Evolutionary conservation across 2,329 filamentous ascomycete species (phyloP).

Genomic region (Fragosphaeria purpurea): DNA sequence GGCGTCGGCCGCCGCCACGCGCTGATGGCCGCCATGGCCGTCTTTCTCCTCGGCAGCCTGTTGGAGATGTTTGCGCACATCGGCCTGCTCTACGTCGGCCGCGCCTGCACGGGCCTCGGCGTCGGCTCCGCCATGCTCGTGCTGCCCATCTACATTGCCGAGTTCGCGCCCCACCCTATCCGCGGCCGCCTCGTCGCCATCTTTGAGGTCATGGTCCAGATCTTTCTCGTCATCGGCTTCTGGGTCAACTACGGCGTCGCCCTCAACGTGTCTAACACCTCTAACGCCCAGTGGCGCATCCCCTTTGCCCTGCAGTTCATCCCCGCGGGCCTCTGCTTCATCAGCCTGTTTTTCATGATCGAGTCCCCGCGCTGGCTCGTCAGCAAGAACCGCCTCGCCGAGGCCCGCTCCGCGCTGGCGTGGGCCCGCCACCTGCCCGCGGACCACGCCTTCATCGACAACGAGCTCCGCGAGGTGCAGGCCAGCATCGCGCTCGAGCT

Average conservation of each 20-base stretch:
- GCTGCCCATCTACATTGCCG: slow-evolving; percentile 54
- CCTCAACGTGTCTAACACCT: slow-evolving; percentile 24
- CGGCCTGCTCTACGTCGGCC: slow-evolving; percentile 38
- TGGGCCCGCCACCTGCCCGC: slow-evolving; percentile 25
- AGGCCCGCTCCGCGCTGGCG: slow-evolving; percentile 29
- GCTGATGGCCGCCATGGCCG: slow-evolving; percentile 32
- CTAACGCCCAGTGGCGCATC: slow-evolving; percentile 32
- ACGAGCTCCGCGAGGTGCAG: slow-evolving; percentile 38
- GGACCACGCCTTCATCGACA: slow-evolving; percentile 23
- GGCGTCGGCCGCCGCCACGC: slow-evolving; percentile 38
- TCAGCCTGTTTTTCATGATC: slow-evolving; percentile 32
- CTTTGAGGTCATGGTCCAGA: slow-evolving; percentile 43
- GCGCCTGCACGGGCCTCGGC: slow-evolving; percentile 47
- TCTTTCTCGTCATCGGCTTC: slow-evolving; percentile 42
- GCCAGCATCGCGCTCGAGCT: slow-evolving; percentile 5
- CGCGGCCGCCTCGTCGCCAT: slow-evolving; percentile 48
- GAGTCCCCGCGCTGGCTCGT: slow-evolving; percentile 33
- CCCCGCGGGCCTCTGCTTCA: slow-evolving; percentile 32
- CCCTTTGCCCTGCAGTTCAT: slow-evolving; percentile 38
- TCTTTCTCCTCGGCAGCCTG: slow-evolving; percentile 35
- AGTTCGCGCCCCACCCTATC: slow-evolving; percentile 48
- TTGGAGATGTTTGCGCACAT: slow-evolving; percentile 33
- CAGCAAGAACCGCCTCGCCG: slow-evolving; percentile 28
- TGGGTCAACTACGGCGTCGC: slow-evolving; percentile 35
- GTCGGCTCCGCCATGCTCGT: slow-evolving; percentile 48